Percentiles rank a stretch among this genome's conserved stretches.
phyloP scores from a whole-genome alignment of 176 grass and related monocot species.

The Bothriochloa decipiens region DNA sequence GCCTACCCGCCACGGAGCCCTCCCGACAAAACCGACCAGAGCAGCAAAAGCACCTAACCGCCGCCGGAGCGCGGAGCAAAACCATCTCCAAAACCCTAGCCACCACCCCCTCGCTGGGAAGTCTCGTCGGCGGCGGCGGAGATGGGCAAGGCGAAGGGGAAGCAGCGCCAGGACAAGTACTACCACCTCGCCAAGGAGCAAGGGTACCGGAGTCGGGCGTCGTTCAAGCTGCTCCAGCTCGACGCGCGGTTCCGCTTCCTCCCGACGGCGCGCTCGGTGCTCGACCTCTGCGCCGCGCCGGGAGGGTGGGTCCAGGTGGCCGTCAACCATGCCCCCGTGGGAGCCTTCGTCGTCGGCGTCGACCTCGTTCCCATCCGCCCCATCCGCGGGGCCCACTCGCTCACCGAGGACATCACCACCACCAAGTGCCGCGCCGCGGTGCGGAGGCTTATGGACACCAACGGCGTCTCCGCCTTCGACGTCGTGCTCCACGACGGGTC shows the following conservation, averaged over 20 bases:
- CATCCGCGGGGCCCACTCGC: conserved; percentile 79
- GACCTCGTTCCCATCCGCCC: conserved; percentile 90
- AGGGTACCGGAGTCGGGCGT: conserved; percentile 81
- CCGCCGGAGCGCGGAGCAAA: conserved; percentile 32
- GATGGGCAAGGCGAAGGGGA: conserved; percentile 99
- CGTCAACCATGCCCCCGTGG: conserved; percentile 72
- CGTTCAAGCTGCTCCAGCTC: conserved; percentile 97
- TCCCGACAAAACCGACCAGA: conserved; percentile 17
- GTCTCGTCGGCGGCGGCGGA: conserved; percentile 37
- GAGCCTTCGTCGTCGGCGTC: conserved; percentile 76
- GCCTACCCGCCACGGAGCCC: not conserved
- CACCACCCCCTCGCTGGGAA: not conserved
- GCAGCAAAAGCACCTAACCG: not conserved
- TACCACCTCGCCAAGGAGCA: conserved; percentile 93
- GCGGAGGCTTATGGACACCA: conserved; percentile 74
- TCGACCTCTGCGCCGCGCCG: conserved; percentile 92
- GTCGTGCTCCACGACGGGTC: conserved; percentile 93
- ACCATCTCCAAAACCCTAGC: conserved; percentile 57
- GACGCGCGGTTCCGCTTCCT: conserved; percentile 89
- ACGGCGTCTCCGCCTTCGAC: conserved; percentile 68
- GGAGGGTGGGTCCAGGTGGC: conserved; percentile 96
- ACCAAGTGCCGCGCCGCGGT: conserved; percentile 78
- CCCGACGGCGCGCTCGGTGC: conserved; percentile 72
- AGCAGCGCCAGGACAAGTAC: conserved; percentile 85
- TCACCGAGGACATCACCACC: conserved; percentile 94